A percentile compares a stretch with the other conserved stretches of the same genome.
These are phyloP conservation scores for Amyloporia xantha DNA, from an alignment of 768 basidiomycete genomes.

Conservation along the genomic window DNA sequence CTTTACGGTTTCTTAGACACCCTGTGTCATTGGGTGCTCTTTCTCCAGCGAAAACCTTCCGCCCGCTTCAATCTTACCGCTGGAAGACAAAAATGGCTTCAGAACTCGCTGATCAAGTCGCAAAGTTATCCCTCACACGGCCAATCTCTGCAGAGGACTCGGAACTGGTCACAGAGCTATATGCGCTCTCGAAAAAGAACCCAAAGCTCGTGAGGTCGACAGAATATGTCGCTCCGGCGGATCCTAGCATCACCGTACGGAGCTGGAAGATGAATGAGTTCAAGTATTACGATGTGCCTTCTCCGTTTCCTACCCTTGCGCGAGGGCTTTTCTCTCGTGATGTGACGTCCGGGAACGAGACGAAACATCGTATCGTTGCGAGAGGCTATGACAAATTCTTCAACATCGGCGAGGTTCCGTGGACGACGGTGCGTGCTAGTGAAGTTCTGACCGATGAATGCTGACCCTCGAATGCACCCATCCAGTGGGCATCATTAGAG, in stretches of 20 bases:
- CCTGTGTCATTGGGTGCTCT: no score
- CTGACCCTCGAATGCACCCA: not conserved
- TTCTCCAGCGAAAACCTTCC: no score
- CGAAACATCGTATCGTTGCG: constrained; percentile 59
- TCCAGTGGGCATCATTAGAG: constrained; percentile 71
- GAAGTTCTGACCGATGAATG: not conserved
- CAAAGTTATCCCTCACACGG: not conserved
- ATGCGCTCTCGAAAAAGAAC: constrained; percentile 42
- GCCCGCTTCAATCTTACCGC: no score
- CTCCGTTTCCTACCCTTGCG: constrained; percentile 92
- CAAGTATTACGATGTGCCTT: constrained; percentile 85
- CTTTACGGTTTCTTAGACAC: no score
- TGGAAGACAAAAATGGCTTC: no score
- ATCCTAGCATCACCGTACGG: constrained; percentile 46
- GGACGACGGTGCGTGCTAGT: constrained; percentile 69
- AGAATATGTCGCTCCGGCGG: constrained; percentile 49
- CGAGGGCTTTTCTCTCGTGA: constrained; percentile 80
- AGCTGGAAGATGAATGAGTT: constrained; percentile 99
- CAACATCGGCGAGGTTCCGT: constrained; percentile 93
- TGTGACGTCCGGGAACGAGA: constrained; percentile 26
- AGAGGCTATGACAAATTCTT: constrained; percentile 99
- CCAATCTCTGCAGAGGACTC: constrained; percentile 33
- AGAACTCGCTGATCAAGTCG: not conserved
- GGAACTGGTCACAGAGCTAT: constrained; percentile 50
- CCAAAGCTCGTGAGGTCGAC: constrained; percentile 63